Evolutionary conservation across 306 rosid species (phyloP), one percentile per base, ranked within the genome.

Genomic region (Quercus rubra): DNA sequence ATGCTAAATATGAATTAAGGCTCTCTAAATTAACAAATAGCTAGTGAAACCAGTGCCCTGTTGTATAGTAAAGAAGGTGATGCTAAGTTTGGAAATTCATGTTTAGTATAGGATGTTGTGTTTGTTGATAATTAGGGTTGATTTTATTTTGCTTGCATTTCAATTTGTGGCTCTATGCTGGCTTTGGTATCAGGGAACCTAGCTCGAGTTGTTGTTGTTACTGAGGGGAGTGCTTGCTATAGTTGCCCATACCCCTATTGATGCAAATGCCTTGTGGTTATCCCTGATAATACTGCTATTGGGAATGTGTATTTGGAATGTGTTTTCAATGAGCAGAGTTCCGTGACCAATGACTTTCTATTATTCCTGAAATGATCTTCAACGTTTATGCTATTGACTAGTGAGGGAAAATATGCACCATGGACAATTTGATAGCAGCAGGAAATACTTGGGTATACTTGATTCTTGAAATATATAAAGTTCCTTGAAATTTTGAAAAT

Each of bases 221-320:
- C 71, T 18, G 95, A 94, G 86, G 98, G 98, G 63, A 92, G 97
- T 80, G 97, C 94, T 94, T 81, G 97, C 97, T 14, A 88, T 95
- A 49, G 97, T 92, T 74, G 98, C 97, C 51, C 93, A 93, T 75
- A 97, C 92, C n/a, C 97, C n/a, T 94, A 71, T 72, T 95, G 95
- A 30, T 94, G 98, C 88, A 88, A 90, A 81, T 79, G 97, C 74
- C 95, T 91, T 31, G 97, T 94, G 62, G 97, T 90, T 30, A 30
- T 30, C 31, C 31, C 31, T 30, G 4, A 30, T 30, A 30, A 30
- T 30, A 30, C 31, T 30, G 4, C 4, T 3, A 30, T 30, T 30
- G 31, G 31, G 5, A 30, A 30, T 30, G 31, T 30, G 4, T 30
- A 30, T 30, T 30, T 30, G 4, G 31, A 30, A 30, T 30, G 31